Percentiles rank a stretch among this genome's conserved stretches.
Conservation (phyloP, 2,329 filamentous ascomycete species). For the Aspergillus phoenicis region DNA sequence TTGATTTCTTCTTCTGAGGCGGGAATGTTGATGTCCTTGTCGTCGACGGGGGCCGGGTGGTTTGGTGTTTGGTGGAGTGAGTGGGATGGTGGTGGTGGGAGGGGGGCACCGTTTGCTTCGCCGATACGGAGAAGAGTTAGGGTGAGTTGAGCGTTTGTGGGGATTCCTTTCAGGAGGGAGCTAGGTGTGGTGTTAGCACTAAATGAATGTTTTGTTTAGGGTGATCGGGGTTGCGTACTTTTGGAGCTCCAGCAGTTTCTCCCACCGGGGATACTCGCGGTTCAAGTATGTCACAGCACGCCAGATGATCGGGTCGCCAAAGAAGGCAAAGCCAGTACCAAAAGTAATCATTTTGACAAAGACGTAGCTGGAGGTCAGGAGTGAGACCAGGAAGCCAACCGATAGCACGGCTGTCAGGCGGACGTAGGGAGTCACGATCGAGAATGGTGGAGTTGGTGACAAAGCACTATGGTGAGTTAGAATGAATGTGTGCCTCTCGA, state of each 20-base stretch:
- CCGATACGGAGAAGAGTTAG: slow-evolving; percentile 79
- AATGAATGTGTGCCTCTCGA: neutral
- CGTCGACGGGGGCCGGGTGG: slow-evolving; percentile 54
- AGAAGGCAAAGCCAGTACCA: slow-evolving; percentile 72
- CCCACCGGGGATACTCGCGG: slow-evolving; percentile 66
- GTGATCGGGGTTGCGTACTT: slow-evolving; percentile 47
- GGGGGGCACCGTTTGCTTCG: slow-evolving; percentile 76
- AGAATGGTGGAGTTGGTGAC: slow-evolving; percentile 66
- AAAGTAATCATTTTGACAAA: slow-evolving; percentile 68
- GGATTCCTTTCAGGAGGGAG: slow-evolving; percentile 76
- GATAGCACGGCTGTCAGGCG: slow-evolving; percentile 58
- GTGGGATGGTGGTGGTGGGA: slow-evolving; percentile 62
- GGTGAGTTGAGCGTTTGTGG: slow-evolving; percentile 82
- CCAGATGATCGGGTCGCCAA: slow-evolving; percentile 73
- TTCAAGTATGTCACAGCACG: slow-evolving; percentile 57
- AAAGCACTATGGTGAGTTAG: slow-evolving; percentile 51
- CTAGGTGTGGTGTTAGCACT: slow-evolving; percentile 32
- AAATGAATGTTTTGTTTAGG: neutral
- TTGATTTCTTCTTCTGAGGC: slow-evolving; percentile 68
- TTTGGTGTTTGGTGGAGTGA: slow-evolving; percentile 50
- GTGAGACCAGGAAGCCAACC: slow-evolving; percentile 56
- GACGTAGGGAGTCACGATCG: slow-evolving; percentile 54
- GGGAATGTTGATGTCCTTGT: slow-evolving; percentile 60
- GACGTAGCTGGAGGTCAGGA: slow-evolving; percentile 61
- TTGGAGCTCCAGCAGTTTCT: slow-evolving; percentile 71